Evolutionary conservation across 176 grass and related monocot species (phyloP).

Genomic region (Tuctoria greenei): DNA sequence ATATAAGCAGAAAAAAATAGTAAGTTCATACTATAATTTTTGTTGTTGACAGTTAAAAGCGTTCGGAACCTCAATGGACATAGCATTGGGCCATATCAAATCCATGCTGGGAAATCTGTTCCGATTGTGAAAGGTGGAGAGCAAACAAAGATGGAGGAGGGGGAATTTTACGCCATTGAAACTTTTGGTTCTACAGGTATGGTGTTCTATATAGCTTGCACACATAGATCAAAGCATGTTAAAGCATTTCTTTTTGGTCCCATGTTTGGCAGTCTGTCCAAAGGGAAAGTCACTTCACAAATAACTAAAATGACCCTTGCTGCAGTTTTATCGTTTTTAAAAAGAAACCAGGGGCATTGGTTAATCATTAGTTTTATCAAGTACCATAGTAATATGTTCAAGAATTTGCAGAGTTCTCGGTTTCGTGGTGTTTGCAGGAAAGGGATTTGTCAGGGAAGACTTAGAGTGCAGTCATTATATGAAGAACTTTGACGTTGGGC

Average conservation of each 20-base stretch:
- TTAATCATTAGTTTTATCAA: too few species aligned
- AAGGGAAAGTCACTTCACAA: background rate
- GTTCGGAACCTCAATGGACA: slow-evolving; percentile 93
- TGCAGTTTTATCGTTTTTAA: background rate
- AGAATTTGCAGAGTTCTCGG: too few species aligned
- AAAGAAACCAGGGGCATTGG: too few species aligned
- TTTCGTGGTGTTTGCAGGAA: slow-evolving; percentile 50
- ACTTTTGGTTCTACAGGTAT: slow-evolving; percentile 96
- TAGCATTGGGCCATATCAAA: slow-evolving; percentile 96
- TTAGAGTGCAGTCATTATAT: slow-evolving; percentile 98
- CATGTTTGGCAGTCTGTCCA: background rate
- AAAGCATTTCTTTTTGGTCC: background rate
- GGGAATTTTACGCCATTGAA: slow-evolving; percentile 96
- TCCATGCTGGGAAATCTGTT: slow-evolving; percentile 95
- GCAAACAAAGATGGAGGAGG: slow-evolving; percentile 98
- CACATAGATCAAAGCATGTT: background rate
- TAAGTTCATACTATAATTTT: background rate
- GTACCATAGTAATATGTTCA: too few species aligned
- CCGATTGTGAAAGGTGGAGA: slow-evolving; percentile 97
- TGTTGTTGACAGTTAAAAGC: slow-evolving; percentile 78
- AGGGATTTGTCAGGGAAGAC: slow-evolving; percentile 88
- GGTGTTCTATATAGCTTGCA: slow-evolving; percentile 9
- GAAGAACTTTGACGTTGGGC: slow-evolving; percentile 93
- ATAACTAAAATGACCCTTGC: background rate
- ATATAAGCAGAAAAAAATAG: background rate